Evolutionary conservation across 2,329 filamentous ascomycete genomes (phyloP), one percentile per base, ranked within the genome.

Genomic region (Aspergillus tamarii): DNA sequence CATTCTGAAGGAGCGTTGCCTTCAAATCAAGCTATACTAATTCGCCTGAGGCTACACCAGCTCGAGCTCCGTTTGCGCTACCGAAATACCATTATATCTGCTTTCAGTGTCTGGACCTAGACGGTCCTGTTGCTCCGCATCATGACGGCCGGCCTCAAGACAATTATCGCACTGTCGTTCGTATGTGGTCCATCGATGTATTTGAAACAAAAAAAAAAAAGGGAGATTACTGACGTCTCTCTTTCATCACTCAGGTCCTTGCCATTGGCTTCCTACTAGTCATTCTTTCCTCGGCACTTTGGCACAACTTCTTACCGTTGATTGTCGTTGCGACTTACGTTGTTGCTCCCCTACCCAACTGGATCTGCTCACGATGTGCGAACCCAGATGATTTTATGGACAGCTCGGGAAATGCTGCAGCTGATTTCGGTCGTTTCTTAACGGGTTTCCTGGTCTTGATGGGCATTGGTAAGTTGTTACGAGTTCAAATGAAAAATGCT

Each of bases 231-330:
- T 68, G 36, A 59, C 59, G 8, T 28, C 23, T 59, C 2, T 39
- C 10, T 41, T 50, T 26, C 61, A 45, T 48, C 5, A 16, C 1
- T 52, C 67, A 91, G 89, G 85, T 99, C 78, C 93, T 99, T 70
- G 95, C 95, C 72, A 95, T 99, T 74, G 95, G 95, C 73, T 99
- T 99, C 84, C 92, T 99, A 74, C 93, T 99, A 71, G 95, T 98
- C 72, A 99, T 99, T 81, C 91, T 99, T 74, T 97, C 94, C 67
- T 96, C 94, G 77, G 95, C 95, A 57, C 88, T 99, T 71, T 99
- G 91, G 87, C 87, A 94, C 77, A 92, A 93, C 81, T 99, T 96
- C 87, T 92, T 95, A 74, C 93, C 95, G 61, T 88, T 99, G 68
- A 88, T 98, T 68, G 95, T 99, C 72, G 95, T 99, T 67, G 94